Conservation (phyloP, 2,329 filamentous ascomycete genomes). For the Thermomyces lanuginosus region DNA sequence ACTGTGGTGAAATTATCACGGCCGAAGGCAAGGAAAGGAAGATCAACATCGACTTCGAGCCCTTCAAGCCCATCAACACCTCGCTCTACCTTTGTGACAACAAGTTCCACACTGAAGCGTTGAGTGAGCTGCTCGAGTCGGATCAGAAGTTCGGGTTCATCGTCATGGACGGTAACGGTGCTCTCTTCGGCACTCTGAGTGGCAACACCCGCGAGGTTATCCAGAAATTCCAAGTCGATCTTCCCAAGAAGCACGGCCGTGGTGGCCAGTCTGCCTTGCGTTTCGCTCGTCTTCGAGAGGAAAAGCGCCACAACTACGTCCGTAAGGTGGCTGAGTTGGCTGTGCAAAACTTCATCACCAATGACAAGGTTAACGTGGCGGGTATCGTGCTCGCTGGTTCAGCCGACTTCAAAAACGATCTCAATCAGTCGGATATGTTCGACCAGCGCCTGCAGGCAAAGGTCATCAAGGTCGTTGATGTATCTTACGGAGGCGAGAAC, state of each 20-base stretch:
- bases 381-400: conserved; percentile 91
- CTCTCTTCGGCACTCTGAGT: conserved; percentile 88
- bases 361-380: conserved; percentile 95
- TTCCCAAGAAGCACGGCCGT: conserved; percentile 99
- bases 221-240: conserved; percentile 96
- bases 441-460: conserved; percentile 80
- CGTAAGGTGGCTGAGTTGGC: conserved; percentile 96
- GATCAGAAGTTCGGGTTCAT: conserved; percentile 99
- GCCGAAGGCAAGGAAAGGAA: conserved; percentile 97
- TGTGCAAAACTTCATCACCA: conserved; percentile 97
- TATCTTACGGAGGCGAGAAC: conserved; percentile 97
- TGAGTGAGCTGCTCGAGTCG: conserved; percentile 92
- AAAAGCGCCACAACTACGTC: conserved; percentile 99
- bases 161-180: conserved; percentile 98
- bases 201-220: conserved; percentile 94
- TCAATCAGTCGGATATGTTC: conserved; percentile 95
- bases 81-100: conserved; percentile 99
- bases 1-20: conserved; percentile 99
- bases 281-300: conserved; percentile 98
- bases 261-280: conserved; percentile 98
- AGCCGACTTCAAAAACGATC: conserved; percentile 98
- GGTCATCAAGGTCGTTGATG: conserved; percentile 98
- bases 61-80: conserved; percentile 99
- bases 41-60: conserved; percentile 99
- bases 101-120: conserved; percentile 96